Percentiles rank a stretch among this genome's conserved stretches.
Conservation (phyloP, 1,139 yeast species). For the Yamadazyma triangularis region DNA sequence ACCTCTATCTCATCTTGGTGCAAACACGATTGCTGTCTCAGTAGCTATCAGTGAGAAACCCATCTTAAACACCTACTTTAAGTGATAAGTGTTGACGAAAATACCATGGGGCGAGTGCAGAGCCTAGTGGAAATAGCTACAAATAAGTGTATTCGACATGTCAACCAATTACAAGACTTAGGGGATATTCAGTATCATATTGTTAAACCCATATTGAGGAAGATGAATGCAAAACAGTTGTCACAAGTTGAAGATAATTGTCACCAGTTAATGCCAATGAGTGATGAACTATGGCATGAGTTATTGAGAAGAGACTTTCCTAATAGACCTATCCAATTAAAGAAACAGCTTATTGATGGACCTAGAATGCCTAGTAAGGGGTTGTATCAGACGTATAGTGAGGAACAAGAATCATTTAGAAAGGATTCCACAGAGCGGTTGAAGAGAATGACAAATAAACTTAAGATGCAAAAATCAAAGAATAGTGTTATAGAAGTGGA, state of each 20-base stretch:
- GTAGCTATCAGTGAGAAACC: background rate
- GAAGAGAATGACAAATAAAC: slow-evolving; percentile 38
- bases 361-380: slow-evolving; percentile 34
- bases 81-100: background rate
- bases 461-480: slow-evolving; percentile 39
- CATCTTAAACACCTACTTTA: background rate
- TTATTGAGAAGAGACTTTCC: slow-evolving; percentile 49
- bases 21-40: too few species aligned
- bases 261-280: slow-evolving; percentile 41
- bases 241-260: slow-evolving; percentile 39
- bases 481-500: slow-evolving; percentile 43
- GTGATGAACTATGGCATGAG: slow-evolving; percentile 48
- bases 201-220: slow-evolving; percentile 36
- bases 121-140: slow-evolving; percentile 10
- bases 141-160: slow-evolving; percentile 12
- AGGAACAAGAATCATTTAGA: slow-evolving; percentile 44
- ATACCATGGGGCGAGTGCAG: slow-evolving; percentile 1
- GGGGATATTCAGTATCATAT: slow-evolving; percentile 49
- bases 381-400: slow-evolving; percentile 37
- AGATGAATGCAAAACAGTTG: slow-evolving; percentile 46
- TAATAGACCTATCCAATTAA: slow-evolving; percentile 25
- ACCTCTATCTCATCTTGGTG: too few species aligned
- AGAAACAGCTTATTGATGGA: slow-evolving; percentile 4
- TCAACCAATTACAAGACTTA: slow-evolving; percentile 30
- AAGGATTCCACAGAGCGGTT: slow-evolving; percentile 48